Evolutionary conservation across 2,329 filamentous ascomycete species (phyloP), one percentile per base, ranked within the genome.

Genomic region (Aspergillus tamarii): DNA sequence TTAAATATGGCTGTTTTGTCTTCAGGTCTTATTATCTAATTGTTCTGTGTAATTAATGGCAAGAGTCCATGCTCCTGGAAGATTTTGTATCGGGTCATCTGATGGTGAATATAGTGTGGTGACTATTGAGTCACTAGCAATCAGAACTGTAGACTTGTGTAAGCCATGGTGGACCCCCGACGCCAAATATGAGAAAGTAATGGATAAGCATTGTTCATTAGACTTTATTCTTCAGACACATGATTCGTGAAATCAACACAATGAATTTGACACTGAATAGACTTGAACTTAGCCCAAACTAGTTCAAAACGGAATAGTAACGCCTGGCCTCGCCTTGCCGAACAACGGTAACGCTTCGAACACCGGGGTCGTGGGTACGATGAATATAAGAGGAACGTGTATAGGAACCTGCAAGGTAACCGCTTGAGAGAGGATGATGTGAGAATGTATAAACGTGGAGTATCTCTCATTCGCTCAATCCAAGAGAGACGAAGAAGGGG

Each of bases 301-400:
- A 19, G 48, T 63, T 66, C 60, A 61, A 67, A 55, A 59, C 41
- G 58, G 39, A 64, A 70, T 68, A 66, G 65, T 48, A 73, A 74
- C 73, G 72, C 72, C 73, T 70, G 67, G 66, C 70, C 72, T 70
- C 66, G 69, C 66, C 66, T 60, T 41, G 56, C 61, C 65, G 62
- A 64, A 69, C 57, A 67, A 66, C 48, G 43, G 57, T 62, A 66
- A 71, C 72, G 72, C 72, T 74, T 72, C 70, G 71, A 73, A 76
- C 72, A 73, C 72, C 68, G 61, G 65, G 67, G 56, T 69, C 67
- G 66, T 59, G 43, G 53, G 46, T n/a, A 45, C 28, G 10, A 45
- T 45, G 48, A 34, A 59, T 59, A 43, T 56, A 39, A n/a, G 32
- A 45, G 41, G 56, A 23, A 30, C 23, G 53, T 28, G 30, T 23